phyloP scores from a whole-genome alignment of 106 monocot genomes.

The Alisma plantagoaquatica region DNA sequence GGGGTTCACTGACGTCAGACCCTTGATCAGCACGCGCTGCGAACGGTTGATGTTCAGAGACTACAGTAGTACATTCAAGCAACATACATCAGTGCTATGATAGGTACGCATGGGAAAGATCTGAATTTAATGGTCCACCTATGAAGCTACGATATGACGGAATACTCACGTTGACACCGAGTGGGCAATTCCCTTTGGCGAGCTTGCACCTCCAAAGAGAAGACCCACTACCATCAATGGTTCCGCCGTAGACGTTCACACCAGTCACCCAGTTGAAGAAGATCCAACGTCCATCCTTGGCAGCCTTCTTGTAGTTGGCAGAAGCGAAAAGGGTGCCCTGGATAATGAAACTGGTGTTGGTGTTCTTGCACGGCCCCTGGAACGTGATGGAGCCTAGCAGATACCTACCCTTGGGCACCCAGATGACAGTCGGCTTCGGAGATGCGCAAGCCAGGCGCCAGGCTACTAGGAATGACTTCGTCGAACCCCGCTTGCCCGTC shows the following conservation, averaged over 20 bases:
- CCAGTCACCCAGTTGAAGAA: constrained; percentile 25
- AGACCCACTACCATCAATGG: constrained; percentile 30
- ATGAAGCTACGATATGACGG: too few species aligned
- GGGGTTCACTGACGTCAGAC: constrained; percentile 26
- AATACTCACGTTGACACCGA: constrained; percentile 23
- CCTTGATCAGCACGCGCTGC: constrained; percentile 10
- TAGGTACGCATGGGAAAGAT: too few species aligned
- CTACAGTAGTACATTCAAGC: neutral
- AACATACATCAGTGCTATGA: neutral
- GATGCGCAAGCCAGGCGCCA: constrained; percentile 35
- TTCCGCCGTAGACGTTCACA: constrained; percentile 25
- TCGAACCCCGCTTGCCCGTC: constrained; percentile 25
- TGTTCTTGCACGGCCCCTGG: constrained; percentile 38
- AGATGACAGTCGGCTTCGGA: constrained; percentile 9
- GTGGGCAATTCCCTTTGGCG: constrained; percentile 10
- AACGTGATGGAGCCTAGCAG: constrained; percentile 18
- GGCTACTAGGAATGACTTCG: constrained; percentile 26
- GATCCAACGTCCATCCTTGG: constrained; percentile 19
- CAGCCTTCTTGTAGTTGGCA: neutral
- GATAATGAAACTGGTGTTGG: constrained; percentile 7
- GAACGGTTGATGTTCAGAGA: neutral
- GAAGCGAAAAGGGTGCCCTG: constrained; percentile 30
- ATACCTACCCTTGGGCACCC: constrained; percentile 31
- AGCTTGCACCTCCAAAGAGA: constrained; percentile 38
- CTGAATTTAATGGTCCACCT: neutral